Conservation (phyloP, 2,329 filamentous ascomycete genomes). For the Ceratocystis ficicola region DNA sequence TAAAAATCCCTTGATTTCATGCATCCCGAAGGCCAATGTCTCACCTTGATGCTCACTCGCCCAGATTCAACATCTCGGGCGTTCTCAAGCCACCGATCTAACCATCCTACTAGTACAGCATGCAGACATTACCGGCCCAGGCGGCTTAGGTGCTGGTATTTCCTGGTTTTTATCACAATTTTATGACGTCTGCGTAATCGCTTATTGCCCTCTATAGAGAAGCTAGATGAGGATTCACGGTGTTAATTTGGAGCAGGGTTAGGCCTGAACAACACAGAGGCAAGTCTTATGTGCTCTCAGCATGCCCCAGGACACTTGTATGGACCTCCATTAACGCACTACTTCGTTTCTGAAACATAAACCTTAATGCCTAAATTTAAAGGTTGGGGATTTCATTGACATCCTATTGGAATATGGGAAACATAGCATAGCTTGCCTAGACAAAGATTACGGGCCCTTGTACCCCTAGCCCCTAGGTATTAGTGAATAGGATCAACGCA, state of each 20-base stretch:
- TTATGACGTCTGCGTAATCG: background rate
- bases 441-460: no score
- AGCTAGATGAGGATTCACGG: constrained; percentile 1
- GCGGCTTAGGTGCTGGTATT: background rate
- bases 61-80: no score
- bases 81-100: no score
- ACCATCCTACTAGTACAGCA: no score
- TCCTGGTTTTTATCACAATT: background rate
- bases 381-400: background rate
- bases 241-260: background rate
- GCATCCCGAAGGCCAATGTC: no score
- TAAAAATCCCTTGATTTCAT: no score
- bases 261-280: background rate
- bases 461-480: background rate
- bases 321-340: no score
- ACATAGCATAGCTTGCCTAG: no score
- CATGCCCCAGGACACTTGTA: no score
- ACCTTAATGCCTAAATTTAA: background rate
- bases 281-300: no score
- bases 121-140: background rate
- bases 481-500: background rate
- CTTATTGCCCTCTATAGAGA: background rate
- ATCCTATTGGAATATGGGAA: no score
- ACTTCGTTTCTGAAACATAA: background rate
- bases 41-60: no score